Percentiles rank a stretch among this genome's conserved stretches.
Evolutionary conservation across 768 basidiomycete genomes (phyloP).

Genomic region (Tephrocybe sp.): DNA sequence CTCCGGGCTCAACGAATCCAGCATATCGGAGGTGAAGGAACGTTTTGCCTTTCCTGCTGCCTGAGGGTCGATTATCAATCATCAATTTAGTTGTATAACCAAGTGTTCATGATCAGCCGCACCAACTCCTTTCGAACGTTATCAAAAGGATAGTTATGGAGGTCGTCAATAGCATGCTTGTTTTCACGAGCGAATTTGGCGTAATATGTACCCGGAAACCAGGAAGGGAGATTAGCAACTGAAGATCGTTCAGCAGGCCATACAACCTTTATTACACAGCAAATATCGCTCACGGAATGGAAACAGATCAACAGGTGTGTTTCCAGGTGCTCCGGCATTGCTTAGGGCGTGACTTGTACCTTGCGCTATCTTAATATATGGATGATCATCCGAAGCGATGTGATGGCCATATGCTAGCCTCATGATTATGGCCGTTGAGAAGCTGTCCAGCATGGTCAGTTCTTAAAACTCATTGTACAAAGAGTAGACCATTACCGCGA

Average conservation of each 20-base stretch:
- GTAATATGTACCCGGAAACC: conserved; percentile 30
- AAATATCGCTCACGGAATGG: conserved; percentile 21
- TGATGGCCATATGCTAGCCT: conserved; percentile 29
- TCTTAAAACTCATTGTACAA: not conserved
- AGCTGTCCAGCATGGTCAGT: not conserved
- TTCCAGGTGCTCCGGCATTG: conserved; percentile 21
- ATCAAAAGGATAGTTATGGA: conserved; percentile 29
- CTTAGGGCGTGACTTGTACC: conserved; percentile 21
- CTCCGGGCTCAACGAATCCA: conserved; percentile 13
- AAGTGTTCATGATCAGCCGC: not conserved
- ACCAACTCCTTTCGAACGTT: conserved; percentile 32
- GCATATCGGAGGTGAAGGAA: conserved; percentile 18
- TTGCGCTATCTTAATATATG: conserved; percentile 32
- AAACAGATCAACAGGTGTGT: conserved; percentile 15
- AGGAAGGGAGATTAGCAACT: conserved; percentile 30
- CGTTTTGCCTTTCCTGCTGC: conserved; percentile 20
- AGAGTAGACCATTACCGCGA: not conserved
- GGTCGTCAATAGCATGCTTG: conserved; percentile 8
- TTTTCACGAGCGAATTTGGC: conserved; percentile 16
- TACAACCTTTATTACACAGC: not conserved
- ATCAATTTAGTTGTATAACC: too few relatives aligned
- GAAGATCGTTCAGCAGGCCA: not conserved
- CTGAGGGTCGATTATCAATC: conserved; percentile 8
- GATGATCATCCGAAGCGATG: conserved; percentile 30
- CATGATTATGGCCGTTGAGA: conserved; percentile 21